phyloP scores from a whole-genome alignment of 257 asterid species.

The Solanum paucissectum region DNA sequence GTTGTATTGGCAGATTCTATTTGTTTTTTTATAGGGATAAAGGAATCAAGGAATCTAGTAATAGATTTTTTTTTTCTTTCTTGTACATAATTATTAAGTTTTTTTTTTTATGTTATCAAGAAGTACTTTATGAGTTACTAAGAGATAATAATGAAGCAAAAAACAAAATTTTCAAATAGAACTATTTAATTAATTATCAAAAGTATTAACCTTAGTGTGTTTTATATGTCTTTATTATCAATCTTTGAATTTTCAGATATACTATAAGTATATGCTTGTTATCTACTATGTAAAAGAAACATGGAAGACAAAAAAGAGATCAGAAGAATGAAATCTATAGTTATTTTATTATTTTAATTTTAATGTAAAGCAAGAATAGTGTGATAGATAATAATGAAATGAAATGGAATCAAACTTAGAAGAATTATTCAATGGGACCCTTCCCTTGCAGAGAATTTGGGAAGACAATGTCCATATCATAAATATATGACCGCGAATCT shows the following conservation, averaged over 20 bases:
- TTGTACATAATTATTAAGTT: not conserved
- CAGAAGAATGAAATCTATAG: not conserved
- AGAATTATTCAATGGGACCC: not conserved
- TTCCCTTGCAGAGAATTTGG: not conserved
- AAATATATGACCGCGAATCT: not conserved
- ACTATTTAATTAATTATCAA: not conserved
- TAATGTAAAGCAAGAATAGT: not conserved
- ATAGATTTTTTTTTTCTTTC: constrained; percentile 28
- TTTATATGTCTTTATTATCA: not conserved
- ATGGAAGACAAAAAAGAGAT: not conserved
- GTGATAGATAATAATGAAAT: not conserved
- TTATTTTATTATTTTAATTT: not conserved
- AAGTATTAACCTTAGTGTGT: not conserved
- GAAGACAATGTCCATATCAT: not conserved
- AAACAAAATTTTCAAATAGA: not conserved
- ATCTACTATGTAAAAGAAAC: not conserved
- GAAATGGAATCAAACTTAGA: not conserved
- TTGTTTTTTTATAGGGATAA: constrained; percentile 54
- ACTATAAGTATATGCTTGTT: not conserved
- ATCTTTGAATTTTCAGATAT: not conserved
- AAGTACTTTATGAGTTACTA: constrained; percentile 16
- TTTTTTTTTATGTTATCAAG: constrained; percentile 19
- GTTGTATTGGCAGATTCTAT: constrained; percentile 68
- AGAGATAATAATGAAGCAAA: constrained; percentile 15
- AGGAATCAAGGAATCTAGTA: constrained; percentile 90